A percentile compares a stretch with the other conserved stretches of the same genome.
These are phyloP conservation scores for Mrakia hoshinonis DNA, from an alignment of 768 basidiomycete genomes.

Conservation along the genomic window DNA sequence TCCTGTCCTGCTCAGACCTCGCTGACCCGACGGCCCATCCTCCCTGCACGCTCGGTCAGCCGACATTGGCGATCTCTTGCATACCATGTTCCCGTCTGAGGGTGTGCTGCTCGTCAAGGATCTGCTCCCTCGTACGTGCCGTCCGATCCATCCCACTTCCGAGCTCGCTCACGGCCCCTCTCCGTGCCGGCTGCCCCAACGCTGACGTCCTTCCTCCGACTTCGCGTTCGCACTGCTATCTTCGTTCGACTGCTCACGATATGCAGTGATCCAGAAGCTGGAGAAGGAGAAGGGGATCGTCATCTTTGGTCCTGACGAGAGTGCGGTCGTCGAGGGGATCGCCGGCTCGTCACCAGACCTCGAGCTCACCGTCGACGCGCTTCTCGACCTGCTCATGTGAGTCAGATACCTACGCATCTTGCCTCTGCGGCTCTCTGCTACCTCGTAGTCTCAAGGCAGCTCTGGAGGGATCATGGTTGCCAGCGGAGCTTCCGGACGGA, in stretches of 20 bases:
- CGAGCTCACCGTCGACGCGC: slow-evolving; percentile 6
- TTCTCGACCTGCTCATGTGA: slow-evolving; percentile 9
- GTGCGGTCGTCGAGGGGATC: background rate
- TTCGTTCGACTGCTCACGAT: background rate
- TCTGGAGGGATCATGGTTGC: background rate
- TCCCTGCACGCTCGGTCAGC: background rate
- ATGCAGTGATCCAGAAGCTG: slow-evolving; percentile 8
- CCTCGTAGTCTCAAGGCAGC: background rate
- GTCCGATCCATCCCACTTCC: background rate
- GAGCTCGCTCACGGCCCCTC: background rate
- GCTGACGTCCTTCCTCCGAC: background rate
- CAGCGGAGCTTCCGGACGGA: too few species aligned
- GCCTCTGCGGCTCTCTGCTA: background rate
- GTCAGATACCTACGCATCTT: background rate
- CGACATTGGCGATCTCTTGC: background rate
- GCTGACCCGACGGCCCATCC: background rate
- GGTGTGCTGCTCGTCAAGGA: background rate
- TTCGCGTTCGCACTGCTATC: background rate
- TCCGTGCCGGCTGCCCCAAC: background rate
- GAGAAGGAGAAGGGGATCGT: background rate
- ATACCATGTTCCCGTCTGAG: background rate
- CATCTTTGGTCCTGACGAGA: slow-evolving; percentile 8
- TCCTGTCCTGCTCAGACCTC: too few species aligned
- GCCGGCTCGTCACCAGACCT: slow-evolving; percentile 13
- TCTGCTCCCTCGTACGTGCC: background rate